Percentiles rank a stretch among this genome's conserved stretches.
phyloP scores from a whole-genome alignment of 139 green algal genomes.

The Picochlorum sp. region DNA sequence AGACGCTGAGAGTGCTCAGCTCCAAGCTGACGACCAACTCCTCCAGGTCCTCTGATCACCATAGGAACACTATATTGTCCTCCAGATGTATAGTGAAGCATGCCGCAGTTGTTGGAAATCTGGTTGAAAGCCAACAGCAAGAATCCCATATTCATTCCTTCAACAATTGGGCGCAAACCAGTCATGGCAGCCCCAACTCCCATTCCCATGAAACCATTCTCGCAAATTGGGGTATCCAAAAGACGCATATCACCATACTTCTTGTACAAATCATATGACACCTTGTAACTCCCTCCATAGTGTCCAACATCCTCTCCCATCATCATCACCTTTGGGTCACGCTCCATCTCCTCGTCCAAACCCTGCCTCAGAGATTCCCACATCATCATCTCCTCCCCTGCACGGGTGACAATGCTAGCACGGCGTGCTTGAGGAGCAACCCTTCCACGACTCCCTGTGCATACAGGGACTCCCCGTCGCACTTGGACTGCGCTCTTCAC shows the following conservation, averaged over 20 bases:
- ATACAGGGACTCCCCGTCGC: too few relatives aligned
- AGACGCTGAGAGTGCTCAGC: slow-evolving; percentile 93
- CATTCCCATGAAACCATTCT: slow-evolving; percentile 90
- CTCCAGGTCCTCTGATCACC: slow-evolving; percentile 75
- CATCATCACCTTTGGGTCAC: slow-evolving; percentile 78
- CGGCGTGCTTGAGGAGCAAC: too few relatives aligned
- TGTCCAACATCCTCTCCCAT: slow-evolving; percentile 94
- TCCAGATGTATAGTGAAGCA: slow-evolving; percentile 94
- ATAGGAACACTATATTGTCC: slow-evolving; percentile 93
- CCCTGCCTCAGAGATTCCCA: slow-evolving; percentile 87
- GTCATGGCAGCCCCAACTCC: slow-evolving; percentile 93
- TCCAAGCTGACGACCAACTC: slow-evolving; percentile 87
- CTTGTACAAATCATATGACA: slow-evolving; percentile 85
- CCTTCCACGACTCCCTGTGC: too few relatives aligned
- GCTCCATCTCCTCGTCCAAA: slow-evolving; percentile 92
- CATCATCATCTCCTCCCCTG: slow-evolving; percentile 76
- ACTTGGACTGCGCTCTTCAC: too few relatives aligned
- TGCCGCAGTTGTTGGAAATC: slow-evolving; percentile 97
- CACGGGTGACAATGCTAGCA: too few relatives aligned
- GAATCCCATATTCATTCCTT: slow-evolving; percentile 99
- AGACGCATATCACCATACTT: slow-evolving; percentile 92
- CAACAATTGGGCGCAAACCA: slow-evolving; percentile 86
- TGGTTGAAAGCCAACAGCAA: slow-evolving; percentile 97
- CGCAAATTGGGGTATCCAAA: slow-evolving; percentile 93
- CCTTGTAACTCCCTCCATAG: slow-evolving; percentile 93